Conservation (phyloP, 2,329 filamentous ascomycete genomes). For the Pseudogymnoascus sp. region DNA sequence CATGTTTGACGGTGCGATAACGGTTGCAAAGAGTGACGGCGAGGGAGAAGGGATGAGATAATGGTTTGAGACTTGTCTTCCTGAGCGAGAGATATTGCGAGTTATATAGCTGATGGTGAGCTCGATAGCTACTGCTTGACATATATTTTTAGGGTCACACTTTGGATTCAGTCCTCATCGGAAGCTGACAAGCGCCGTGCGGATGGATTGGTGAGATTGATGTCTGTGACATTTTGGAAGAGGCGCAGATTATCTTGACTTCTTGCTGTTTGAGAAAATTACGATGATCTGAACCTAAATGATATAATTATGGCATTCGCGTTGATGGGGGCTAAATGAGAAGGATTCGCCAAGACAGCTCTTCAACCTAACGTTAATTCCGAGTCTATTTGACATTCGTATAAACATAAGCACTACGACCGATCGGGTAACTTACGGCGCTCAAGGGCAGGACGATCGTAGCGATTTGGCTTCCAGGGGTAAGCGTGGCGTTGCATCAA, state of each 20-base stretch:
- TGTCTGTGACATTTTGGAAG: background rate
- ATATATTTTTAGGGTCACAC: background rate
- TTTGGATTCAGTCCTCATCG: background rate
- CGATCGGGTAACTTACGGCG: background rate
- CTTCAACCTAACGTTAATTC: conserved; percentile 3
- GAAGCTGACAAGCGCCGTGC: background rate
- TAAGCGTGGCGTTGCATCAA: background rate
- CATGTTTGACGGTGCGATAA: background rate
- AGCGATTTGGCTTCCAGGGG: background rate
- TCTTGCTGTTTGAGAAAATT: background rate
- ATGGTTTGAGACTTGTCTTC: background rate
- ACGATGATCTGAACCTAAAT: background rate
- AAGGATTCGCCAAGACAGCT: background rate
- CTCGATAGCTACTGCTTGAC: background rate
- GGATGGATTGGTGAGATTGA: background rate
- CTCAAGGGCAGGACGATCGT: background rate
- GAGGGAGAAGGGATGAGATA: background rate
- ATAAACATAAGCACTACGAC: conserved; percentile 1
- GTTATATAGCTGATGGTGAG: background rate
- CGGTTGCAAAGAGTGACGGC: background rate
- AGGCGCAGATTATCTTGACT: background rate
- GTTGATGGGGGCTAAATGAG: background rate
- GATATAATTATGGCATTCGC: background rate
- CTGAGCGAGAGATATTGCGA: background rate
- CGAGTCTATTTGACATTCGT: background rate